phyloP scores from a whole-genome alignment of 805 yeast species.

The Hanseniaspora osmophila region DNA sequence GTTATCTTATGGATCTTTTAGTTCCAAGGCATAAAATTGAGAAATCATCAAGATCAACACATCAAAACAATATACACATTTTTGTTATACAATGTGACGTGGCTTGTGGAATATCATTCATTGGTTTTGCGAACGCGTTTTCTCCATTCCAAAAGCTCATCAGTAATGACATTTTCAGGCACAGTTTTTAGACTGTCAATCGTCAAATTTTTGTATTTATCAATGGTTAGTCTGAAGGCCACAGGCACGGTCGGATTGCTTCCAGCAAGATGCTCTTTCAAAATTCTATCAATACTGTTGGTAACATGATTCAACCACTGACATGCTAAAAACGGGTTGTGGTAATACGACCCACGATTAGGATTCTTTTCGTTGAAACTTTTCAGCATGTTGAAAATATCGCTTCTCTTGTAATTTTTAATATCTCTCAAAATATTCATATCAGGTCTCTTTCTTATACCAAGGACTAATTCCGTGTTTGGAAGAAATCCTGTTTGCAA shows the following conservation, averaged over 20 bases:
- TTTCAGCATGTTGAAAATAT: neutral
- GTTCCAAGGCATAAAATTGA: too few relatives aligned
- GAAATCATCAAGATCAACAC: too few relatives aligned
- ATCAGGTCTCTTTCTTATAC: constrained; percentile 11
- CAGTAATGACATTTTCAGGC: neutral
- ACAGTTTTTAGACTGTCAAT: neutral
- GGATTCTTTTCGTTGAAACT: neutral
- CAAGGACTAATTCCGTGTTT: constrained; percentile 18
- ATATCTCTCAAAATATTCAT: neutral
- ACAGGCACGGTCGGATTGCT: neutral
- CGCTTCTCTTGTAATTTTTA: neutral
- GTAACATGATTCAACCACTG: neutral
- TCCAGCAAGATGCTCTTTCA: neutral
- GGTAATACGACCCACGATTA: neutral
- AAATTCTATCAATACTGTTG: neutral
- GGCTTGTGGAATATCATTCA: too few relatives aligned
- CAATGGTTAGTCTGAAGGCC: neutral
- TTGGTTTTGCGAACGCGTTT: neutral
- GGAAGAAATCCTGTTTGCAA: constrained; percentile 19
- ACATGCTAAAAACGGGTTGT: neutral
- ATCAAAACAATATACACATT: too few relatives aligned
- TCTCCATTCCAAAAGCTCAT: neutral
- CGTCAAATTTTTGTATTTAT: neutral
- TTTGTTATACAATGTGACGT: too few relatives aligned
- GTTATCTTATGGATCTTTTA: neutral